Conservation (phyloP, 495 filamentous ascomycete genomes). For the Tuber umbilicatum region DNA sequence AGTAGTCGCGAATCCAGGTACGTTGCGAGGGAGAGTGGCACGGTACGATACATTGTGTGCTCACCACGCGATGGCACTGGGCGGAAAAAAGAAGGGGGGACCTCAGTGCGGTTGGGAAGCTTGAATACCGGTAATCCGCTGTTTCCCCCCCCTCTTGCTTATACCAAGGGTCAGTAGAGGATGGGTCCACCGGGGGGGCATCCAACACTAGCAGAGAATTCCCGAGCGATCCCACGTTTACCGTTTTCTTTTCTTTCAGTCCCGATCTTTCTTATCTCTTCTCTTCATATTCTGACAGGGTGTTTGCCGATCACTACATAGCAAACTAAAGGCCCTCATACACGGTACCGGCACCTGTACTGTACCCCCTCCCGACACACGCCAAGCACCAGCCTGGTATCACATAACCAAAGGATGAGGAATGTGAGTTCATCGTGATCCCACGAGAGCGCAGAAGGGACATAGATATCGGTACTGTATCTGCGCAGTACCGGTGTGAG, state of each 20-base stretch:
- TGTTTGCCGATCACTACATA: not conserved
- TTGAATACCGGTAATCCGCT: not conserved
- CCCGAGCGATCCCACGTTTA: not conserved
- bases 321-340: not conserved
- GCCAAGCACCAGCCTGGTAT: not conserved
- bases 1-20: not conserved
- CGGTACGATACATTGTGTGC: not conserved
- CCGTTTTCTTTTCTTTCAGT: not conserved
- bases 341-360: too few species aligned
- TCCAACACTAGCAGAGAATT: not conserved
- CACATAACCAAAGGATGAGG: not conserved
- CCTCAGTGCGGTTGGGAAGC: not conserved
- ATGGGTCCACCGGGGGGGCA: not conserved
- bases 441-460: too few species aligned
- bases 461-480: too few species aligned
- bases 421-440: not conserved
- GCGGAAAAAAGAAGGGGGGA: not conserved
- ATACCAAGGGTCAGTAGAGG: not conserved
- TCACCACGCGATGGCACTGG: not conserved
- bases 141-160: not conserved
- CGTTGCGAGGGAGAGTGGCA: not conserved
- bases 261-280: not conserved
- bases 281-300: not conserved
- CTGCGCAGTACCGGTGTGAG: too few species aligned
- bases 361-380: not conserved